Base-by-base conservation (phyloP, 2,329 filamentous ascomycete species). In the Calonectria leucothoes region DNA sequence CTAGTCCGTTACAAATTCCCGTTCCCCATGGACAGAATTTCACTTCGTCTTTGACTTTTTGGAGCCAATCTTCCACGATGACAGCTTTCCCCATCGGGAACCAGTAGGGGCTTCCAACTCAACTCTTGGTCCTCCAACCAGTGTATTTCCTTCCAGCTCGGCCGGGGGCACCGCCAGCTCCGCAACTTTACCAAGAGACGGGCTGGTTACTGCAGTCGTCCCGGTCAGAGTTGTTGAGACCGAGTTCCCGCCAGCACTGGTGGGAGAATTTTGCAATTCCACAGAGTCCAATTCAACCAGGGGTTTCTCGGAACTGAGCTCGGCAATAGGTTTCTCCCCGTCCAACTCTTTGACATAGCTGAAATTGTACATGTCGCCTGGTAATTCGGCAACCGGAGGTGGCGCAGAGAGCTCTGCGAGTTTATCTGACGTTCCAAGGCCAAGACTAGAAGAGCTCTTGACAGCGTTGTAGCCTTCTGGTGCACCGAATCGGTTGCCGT, bases 41-140 rank as follows among this genome's bases (percentile, higher is more conserved):
- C 23, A 67, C 29, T 80, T 80, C 2, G 68, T 6, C 25, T 77
- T 79, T 14, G 76, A 67, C 14, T 77, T 79, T n/a, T 74, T 80
- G 0, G 75, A 57, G 17, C 71, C 65, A 6, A 80, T n/a, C 37
- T 79, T 80, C 77, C 73, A 80, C 6, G 76, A 74, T 1, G 77
- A 76, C 8, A 78, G 6, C n/a, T 73, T 80, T 8, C 49, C 52
- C 78, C 77, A 80, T 0, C 75, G 75, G 10, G 74, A 75, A 2
- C 31, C 27, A 15, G 71, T 45, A 0, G 75, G 70, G 5, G 42
- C 68, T 17, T 80, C 77, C 17, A 78, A 17, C 6, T 77, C 75
- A 14, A 68, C 68, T 7, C 61, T 63, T 2, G 72, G 69, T 12
- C 45, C 27, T 8, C 61, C 73, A 5, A 52, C 15, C 5, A 76